phyloP scores from a whole-genome alignment of 2,329 filamentous ascomycete genomes.

The Thielaviopsis punctulata region DNA sequence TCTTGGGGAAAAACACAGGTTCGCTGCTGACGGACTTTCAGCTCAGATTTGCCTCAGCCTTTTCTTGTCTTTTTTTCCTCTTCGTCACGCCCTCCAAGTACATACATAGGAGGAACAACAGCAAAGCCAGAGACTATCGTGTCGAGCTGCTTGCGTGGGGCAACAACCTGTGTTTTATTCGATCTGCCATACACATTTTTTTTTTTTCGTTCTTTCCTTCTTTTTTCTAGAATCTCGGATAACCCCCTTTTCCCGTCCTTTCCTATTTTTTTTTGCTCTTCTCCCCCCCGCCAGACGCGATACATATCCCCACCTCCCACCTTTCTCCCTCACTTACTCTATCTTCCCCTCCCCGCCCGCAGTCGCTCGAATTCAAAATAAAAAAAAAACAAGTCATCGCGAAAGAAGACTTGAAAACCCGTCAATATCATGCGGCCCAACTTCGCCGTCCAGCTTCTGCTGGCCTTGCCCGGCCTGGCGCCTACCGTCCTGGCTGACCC shows the following conservation, averaged over 20 bases:
- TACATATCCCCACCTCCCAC: too few species aligned
- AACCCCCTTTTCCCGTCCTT: not conserved
- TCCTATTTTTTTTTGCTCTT: not conserved
- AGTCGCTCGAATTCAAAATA: not conserved
- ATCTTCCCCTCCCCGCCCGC: not conserved
- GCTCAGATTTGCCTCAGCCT: not conserved
- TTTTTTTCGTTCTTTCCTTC: not conserved
- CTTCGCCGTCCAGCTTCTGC: not conserved
- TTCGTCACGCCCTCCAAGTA: not conserved
- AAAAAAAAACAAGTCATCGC: not conserved
- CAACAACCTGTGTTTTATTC: too few species aligned
- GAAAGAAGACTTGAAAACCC: not conserved
- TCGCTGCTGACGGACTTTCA: not conserved
- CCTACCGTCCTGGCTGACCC: slow-evolving; percentile 5
- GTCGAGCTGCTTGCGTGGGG: too few species aligned
- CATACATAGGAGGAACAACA: not conserved
- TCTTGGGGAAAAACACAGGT: not conserved
- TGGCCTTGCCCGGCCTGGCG: slow-evolving; percentile 1
- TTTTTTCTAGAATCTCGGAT: not conserved
- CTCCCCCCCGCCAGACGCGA: too few species aligned
- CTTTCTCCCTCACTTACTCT: too few species aligned
- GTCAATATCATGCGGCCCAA: slow-evolving; percentile 1
- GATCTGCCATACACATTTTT: not conserved
- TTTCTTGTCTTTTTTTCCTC: not conserved
- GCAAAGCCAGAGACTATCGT: too few species aligned